Evolutionary conservation across 139 green algal genomes (phyloP), one percentile per base, ranked within the genome.

Genomic region (Chlamydomonas eustigma): DNA sequence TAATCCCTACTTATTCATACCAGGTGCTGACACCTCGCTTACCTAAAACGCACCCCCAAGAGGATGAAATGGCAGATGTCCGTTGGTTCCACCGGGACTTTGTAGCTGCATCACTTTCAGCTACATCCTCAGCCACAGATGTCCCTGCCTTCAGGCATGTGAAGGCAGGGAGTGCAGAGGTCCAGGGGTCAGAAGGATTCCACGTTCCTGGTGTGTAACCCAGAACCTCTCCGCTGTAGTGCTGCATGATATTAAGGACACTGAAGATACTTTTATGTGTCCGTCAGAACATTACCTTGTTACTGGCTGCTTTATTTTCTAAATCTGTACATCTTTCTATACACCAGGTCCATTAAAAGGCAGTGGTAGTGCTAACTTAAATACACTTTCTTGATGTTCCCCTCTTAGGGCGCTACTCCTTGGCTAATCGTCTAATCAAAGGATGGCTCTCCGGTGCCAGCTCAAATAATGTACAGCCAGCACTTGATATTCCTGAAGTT

Each of bases 371-470:
- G n/a, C n/a, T n/a, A n/a, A n/a, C n/a, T n/a, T n/a, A n/a, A n/a
- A n/a, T n/a, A n/a, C n/a, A n/a, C n/a, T n/a, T n/a, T n/a, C n/a
- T n/a, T n/a, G n/a, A n/a, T n/a, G n/a, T n/a, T n/a, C n/a, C n/a
- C n/a, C n/a, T n/a, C n/a, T n/a, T n/a, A 0, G 78, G 78, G 5
- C 78, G 37, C 6, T 83, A 80, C 37, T 87, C 84, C 6, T 64
- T 94, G 4, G 88, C 86, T n/a, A 38, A 84, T 75, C 74, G 71
- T 22, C 74, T 94, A 6, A 90, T 94, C 36, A 75, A 71, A 24
- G 71, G 51, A 33, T 91, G 84, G 82, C 77, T 90, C 32, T 32
- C 8, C 30, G 74, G 71, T 25, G 58, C 39, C 39, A 75, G 33
- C 1, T 51, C 38, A 30, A 51, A 18, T 22, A 24, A 64, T 33